Evolutionary conservation across 768 basidiomycete genomes (phyloP).

Genomic region (Hypsizygus marmoreus): DNA sequence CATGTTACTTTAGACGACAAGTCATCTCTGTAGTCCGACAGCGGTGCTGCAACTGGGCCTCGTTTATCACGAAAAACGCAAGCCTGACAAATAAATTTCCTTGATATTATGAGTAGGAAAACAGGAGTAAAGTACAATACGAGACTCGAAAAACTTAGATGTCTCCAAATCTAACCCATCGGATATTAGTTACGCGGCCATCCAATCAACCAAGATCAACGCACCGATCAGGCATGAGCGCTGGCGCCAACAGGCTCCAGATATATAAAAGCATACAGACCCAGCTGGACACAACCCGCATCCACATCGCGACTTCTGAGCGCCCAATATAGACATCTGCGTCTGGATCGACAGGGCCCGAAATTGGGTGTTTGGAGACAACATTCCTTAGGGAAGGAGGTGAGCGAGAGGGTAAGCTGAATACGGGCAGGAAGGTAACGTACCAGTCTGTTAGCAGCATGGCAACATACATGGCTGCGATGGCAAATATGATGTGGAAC

Average conservation of each 20-base stretch:
- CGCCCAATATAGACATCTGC: slow-evolving; percentile 90
- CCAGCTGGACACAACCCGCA: slow-evolving; percentile 96
- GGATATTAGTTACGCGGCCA: too few relatives aligned
- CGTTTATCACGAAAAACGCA: too few relatives aligned
- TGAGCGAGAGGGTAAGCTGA: not conserved
- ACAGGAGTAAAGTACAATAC: too few relatives aligned
- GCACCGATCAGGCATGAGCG: slow-evolving; percentile 88
- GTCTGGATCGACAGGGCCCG: slow-evolving; percentile 51
- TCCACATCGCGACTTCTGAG: slow-evolving; percentile 99
- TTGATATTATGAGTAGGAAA: too few relatives aligned
- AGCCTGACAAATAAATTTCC: too few relatives aligned
- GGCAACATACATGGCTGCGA: slow-evolving; percentile 97
- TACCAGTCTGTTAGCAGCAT: slow-evolving; percentile 98
- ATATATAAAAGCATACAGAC: slow-evolving; percentile 83
- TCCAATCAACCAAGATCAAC: slow-evolving; percentile 22
- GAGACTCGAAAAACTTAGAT: slow-evolving; percentile 6
- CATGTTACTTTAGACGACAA: too few relatives aligned
- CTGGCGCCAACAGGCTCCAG: slow-evolving; percentile 88
- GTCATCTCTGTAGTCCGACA: too few relatives aligned
- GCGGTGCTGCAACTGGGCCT: too few relatives aligned
- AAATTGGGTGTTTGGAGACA: slow-evolving; percentile 56
- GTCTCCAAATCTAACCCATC: slow-evolving; percentile 25
- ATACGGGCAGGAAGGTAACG: slow-evolving; percentile 27
- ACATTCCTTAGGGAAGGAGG: slow-evolving; percentile 59
- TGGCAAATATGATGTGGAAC: slow-evolving; percentile 98